These are phyloP conservation scores for Yarrowia sp. DNA, from an alignment of 805 yeast species.

Conservation along the genomic window DNA sequence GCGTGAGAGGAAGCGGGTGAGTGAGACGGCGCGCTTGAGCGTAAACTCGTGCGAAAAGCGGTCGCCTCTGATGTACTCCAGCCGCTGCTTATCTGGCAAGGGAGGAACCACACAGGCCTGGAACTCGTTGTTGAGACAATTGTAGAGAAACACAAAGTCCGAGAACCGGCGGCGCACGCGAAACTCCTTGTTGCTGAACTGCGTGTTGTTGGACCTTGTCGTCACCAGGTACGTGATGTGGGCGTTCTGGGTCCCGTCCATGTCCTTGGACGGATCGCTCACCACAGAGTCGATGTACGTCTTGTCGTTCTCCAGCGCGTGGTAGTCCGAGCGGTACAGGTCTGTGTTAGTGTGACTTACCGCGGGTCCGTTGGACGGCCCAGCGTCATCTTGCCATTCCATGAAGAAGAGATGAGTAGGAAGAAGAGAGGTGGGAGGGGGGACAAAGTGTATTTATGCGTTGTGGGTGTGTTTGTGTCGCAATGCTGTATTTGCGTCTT, in stretches of 20 bases:
- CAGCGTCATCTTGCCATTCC: conserved; percentile 25
- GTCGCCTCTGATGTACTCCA: conserved; percentile 92
- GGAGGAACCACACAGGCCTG: conserved; percentile 92
- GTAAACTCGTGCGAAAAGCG: conserved; percentile 85
- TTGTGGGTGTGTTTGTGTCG: neutral
- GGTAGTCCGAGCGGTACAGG: conserved; percentile 21
- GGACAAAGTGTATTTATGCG: neutral
- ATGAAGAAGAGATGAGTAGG: neutral
- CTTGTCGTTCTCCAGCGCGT: conserved; percentile 27
- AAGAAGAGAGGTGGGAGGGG: neutral
- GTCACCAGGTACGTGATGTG: conserved; percentile 69
- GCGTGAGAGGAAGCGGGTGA: conserved; percentile 71
- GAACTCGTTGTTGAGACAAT: conserved; percentile 68
- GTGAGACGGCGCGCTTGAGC: conserved; percentile 71
- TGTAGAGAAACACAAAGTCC: conserved; percentile 77
- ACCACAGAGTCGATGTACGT: conserved; percentile 46
- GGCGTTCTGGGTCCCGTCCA: conserved; percentile 68
- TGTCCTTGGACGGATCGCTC: conserved; percentile 62
- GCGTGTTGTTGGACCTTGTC: conserved; percentile 61
- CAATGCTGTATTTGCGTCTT: neutral
- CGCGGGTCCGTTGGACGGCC: neutral
- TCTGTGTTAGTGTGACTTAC: neutral
- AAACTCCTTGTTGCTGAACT: conserved; percentile 47
- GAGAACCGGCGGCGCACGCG: conserved; percentile 77
- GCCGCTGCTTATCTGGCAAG: conserved; percentile 84